Evolutionary conservation across 176 grass and related monocot species (phyloP).

Genomic region (Saccharum officinarum): DNA sequence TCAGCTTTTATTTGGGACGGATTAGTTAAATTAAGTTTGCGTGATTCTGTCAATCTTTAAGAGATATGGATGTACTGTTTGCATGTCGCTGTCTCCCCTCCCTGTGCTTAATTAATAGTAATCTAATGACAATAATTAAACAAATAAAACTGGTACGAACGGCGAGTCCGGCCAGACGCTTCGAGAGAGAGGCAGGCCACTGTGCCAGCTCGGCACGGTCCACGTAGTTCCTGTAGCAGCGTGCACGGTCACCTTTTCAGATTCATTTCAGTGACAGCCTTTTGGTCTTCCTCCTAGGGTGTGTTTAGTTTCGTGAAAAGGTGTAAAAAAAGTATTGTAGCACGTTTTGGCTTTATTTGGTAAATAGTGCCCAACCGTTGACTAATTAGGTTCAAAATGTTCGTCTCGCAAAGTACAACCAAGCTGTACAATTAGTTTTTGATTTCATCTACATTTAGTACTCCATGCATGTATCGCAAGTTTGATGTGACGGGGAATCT

Average conservation of each 20-base stretch:
- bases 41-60: slow-evolving; percentile 9
- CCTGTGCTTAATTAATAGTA: no score
- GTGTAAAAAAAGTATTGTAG: no score
- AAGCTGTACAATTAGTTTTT: no score
- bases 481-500: no score
- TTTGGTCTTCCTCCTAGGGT: neutral
- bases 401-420: no score
- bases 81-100: neutral
- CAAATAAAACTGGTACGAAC: neutral
- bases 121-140: neutral
- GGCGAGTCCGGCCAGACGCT: neutral
- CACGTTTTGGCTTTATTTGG: no score
- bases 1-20: neutral
- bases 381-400: no score
- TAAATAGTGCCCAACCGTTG: no score
- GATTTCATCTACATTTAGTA: no score
- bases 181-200: neutral
- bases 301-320: no score
- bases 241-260: neutral
- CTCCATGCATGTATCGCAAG: no score
- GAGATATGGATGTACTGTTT: neutral
- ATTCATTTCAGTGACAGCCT: neutral
- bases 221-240: neutral
- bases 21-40: neutral
- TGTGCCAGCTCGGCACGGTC: neutral